phyloP scores from a whole-genome alignment of 805 yeast species.

The Candida anglica region DNA sequence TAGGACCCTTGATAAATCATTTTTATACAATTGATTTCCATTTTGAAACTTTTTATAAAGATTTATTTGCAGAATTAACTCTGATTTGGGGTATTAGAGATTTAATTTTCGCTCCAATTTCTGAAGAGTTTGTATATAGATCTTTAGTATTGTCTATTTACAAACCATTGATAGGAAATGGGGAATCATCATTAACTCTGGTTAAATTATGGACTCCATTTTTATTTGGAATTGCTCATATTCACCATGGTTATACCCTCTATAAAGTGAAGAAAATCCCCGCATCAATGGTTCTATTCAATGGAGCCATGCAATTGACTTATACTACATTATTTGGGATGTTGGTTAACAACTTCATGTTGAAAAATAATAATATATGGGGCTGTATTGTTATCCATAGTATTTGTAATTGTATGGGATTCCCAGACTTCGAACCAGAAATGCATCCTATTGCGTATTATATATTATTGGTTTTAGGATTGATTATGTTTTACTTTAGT shows the following conservation, averaged over 20 bases:
- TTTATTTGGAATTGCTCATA: conserved; percentile 73
- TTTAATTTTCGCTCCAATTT: conserved; percentile 65
- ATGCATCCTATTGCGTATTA: conserved; percentile 10
- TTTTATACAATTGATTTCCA: conserved; percentile 3
- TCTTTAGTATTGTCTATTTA: conserved; percentile 34
- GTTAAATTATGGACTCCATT: conserved; percentile 49
- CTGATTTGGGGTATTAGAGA: conserved; percentile 47
- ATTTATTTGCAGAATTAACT: conserved; percentile 12
- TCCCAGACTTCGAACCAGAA: conserved; percentile 43
- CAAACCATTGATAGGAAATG: conserved; percentile 7
- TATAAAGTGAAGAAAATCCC: conserved; percentile 22
- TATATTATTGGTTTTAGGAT: conserved; percentile 40
- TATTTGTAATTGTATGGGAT: conserved; percentile 67
- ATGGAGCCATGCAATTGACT: conserved; percentile 47
- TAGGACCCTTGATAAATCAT: conserved; percentile 36
- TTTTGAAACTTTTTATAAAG: conserved; percentile 14
- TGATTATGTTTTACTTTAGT: conserved; percentile 26
- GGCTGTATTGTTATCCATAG: conserved; percentile 55
- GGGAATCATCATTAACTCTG: conserved; percentile 2
- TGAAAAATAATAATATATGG: conserved; percentile 52
- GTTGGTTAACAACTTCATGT: conserved; percentile 52
- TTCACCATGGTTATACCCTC: conserved; percentile 65
- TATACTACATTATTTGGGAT: conserved; percentile 75
- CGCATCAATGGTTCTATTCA: conserved; percentile 26
- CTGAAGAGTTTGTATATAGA: conserved; percentile 75